These are phyloP conservation scores for Luzula sylvatica DNA, from an alignment of 176 grass and related monocot species.

Conservation along the genomic window DNA sequence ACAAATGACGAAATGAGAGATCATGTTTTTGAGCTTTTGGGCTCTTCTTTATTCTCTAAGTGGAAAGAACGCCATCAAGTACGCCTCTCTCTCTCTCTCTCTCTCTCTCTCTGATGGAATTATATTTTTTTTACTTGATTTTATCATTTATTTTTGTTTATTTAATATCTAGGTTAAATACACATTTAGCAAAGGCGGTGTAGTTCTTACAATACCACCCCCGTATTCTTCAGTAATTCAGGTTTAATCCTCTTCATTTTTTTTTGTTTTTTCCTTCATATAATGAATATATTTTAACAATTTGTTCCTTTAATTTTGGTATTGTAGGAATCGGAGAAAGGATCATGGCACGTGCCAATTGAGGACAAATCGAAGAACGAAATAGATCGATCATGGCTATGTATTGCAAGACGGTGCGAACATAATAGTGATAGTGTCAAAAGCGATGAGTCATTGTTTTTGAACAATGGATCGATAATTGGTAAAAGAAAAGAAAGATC, in stretches of 20 bases:
- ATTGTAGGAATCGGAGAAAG: constrained; percentile 53
- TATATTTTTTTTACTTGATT: not conserved
- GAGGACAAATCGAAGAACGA: constrained; percentile 54
- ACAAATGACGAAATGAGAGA: constrained; percentile 99
- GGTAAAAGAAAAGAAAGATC: constrained; percentile 76
- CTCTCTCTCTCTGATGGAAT: not conserved
- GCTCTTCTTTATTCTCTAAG: constrained; percentile 62
- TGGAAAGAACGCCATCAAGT: constrained; percentile 89
- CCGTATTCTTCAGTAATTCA: constrained; percentile 82
- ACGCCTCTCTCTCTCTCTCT: not conserved
- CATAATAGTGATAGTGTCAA: not conserved
- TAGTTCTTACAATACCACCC: constrained; percentile 55
- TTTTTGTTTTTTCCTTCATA: not conserved
- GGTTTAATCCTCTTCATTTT: constrained; percentile 21
- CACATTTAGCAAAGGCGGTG: constrained; percentile 67
- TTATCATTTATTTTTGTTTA: constrained; percentile 1
- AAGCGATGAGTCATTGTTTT: not conserved
- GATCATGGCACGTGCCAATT: constrained; percentile 81
- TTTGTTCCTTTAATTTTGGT: not conserved
- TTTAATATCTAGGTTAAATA: constrained; percentile 47
- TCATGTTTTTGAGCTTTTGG: constrained; percentile 91
- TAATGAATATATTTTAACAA: too few relatives aligned
- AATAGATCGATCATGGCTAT: constrained; percentile 61
- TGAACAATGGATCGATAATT: constrained; percentile 3
- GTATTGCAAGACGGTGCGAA: constrained; percentile 41